Conservation (phyloP, 495 filamentous ascomycete genomes). For the Neurospora sp. region DNA sequence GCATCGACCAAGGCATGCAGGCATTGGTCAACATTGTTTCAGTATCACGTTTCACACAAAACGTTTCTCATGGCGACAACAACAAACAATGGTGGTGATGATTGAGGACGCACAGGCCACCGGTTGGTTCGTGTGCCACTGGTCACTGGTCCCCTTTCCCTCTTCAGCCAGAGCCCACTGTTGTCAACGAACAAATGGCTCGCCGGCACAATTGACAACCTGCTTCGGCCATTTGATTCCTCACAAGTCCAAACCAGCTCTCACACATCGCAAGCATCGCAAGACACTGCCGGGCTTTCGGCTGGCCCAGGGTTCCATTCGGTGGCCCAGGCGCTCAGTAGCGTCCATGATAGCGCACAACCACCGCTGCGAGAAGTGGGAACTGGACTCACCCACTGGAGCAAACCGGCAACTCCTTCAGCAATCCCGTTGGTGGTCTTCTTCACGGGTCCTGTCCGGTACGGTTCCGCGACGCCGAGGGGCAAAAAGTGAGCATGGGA, state of each 20-base stretch:
- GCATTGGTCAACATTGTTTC: neutral
- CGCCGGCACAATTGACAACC: neutral
- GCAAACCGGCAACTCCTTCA: neutral
- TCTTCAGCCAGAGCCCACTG: neutral
- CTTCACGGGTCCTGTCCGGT: neutral
- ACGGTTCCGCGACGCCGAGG: neutral
- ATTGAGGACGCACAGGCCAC: neutral
- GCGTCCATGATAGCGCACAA: neutral
- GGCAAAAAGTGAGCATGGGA: neutral
- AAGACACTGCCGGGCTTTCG: neutral
- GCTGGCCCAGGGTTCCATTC: neutral
- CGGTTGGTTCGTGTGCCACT: neutral
- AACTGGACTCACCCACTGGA: neutral
- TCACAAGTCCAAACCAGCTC: neutral
- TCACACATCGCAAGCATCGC: neutral
- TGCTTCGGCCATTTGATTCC: neutral
- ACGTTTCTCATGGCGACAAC: neutral
- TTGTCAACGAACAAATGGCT: neutral
- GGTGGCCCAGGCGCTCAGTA: neutral
- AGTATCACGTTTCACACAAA: neutral
- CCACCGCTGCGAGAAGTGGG: neutral
- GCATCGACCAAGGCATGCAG: neutral
- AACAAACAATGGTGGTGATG: neutral
- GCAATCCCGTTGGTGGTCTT: neutral
- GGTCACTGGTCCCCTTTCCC: neutral